Percentiles rank a stretch among this genome's conserved stretches.
phyloP scores from a whole-genome alignment of 345 rosid species.

The Fremontodendron californicum region DNA sequence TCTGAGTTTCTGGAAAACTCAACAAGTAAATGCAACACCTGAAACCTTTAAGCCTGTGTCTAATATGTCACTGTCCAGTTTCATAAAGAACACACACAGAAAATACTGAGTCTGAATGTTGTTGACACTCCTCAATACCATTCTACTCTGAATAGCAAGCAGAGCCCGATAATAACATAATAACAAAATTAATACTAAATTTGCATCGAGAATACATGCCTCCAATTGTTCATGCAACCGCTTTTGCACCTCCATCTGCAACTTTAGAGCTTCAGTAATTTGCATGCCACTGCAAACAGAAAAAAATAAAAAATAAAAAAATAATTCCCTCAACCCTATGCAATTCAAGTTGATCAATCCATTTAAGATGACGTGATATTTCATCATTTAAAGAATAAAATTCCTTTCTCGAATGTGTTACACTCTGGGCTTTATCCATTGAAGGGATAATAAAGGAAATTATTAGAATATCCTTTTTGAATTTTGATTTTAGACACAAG shows the following conservation, averaged over 20 bases:
- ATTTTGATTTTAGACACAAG: neutral
- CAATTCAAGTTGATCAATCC: neutral
- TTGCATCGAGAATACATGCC: constrained; percentile 48
- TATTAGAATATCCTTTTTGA: no score
- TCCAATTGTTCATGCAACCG: constrained; percentile 95
- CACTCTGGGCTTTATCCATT: neutral
- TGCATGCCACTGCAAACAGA: constrained; percentile 77
- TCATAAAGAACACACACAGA: neutral
- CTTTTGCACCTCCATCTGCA: constrained; percentile 98
- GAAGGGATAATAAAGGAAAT: neutral
- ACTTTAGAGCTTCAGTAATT: constrained; percentile 98
- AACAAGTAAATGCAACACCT: neutral
- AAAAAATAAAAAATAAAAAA: no score
- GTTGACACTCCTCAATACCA: neutral
- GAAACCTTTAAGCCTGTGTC: neutral
- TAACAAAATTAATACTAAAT: neutral
- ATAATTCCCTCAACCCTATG: neutral
- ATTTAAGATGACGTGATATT: neutral
- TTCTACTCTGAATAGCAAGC: neutral
- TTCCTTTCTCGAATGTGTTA: neutral
- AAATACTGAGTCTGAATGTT: neutral
- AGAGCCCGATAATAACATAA: neutral
- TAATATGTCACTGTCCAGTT: neutral
- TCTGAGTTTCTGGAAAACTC: neutral
- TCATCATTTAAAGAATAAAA: neutral